Evolutionary conservation across 225 moss, liverwort and hornwort genomes (phyloP), one percentile per base, ranked within the genome.

Genomic region (Asterella californica): DNA sequence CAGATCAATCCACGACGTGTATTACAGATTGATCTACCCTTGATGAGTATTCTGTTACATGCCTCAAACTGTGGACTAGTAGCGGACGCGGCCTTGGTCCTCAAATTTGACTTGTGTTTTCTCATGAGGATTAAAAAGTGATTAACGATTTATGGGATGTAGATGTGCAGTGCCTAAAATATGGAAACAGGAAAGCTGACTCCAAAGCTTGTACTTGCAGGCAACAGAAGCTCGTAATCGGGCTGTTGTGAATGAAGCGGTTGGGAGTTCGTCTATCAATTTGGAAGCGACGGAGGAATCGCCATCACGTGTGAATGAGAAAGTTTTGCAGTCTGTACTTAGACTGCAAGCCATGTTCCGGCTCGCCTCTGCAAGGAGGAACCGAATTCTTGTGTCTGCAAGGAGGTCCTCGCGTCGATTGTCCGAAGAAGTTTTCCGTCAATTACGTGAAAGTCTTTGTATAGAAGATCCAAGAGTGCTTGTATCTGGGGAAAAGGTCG

Each of bases 291-390:
- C 10, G 1, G 75, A 18, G 37, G 37, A 76, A 27, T 37, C 10
- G 12, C 57, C 0, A 60, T 17, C 14, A 60, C 30, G 14, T 47
- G 66, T 21, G 25, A 50, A 46, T 32, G 42, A 49, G 17, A 19
- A 67, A 46, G 27, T 47, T n/a, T 27, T 66, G 27, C 65, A 15
- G 9, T 78, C 65, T 66, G 65, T 78, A 18, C 29, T 76, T 22
- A 57, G 33, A 32, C 54, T 76, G 34, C 76, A 76, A 42, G 76
- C 76, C 15, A 76, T 76, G 59, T 76, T 76, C 60, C 55, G 76
- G 3, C 57, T 57, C 8, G 57, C 76, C 9, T 34, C 57, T 60
- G 55, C 54, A 34, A 76, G 76, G 21, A 54, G 76, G 24, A 57
- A 60, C 9, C n/a, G 36, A 38, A 14, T 25, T 34, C 25, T 14